These are phyloP conservation scores for Macrolepiota dolichaula DNA, from an alignment of 768 basidiomycete genomes.

Conservation along the genomic window DNA sequence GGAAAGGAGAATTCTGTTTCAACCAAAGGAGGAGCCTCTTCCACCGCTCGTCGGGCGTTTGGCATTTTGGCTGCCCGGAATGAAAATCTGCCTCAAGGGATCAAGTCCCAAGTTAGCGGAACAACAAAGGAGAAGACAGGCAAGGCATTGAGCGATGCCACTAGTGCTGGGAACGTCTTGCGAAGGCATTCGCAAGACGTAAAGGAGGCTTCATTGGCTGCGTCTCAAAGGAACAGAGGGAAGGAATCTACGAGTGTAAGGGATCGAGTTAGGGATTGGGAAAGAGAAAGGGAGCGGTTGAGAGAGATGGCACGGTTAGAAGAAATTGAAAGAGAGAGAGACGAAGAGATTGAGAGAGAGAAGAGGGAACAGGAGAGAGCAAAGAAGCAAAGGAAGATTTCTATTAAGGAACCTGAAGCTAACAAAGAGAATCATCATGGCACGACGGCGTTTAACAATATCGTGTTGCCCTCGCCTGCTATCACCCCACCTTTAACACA, in stretches of 20 bases:
- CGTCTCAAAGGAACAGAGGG: slow-evolving; percentile 16
- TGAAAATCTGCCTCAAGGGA: slow-evolving; percentile 10
- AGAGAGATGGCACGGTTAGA: slow-evolving; percentile 65
- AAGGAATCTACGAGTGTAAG: slow-evolving; percentile 47
- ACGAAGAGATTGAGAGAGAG: slow-evolving; percentile 37
- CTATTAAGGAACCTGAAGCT: slow-evolving; percentile 16
- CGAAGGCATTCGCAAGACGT: slow-evolving; percentile 12
- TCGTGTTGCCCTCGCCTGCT: slow-evolving; percentile 24
- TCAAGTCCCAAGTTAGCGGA: slow-evolving; percentile 16
- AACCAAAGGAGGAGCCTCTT: slow-evolving; percentile 20
- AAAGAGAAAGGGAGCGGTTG: slow-evolving; percentile 64
- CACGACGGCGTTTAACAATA: slow-evolving; percentile 21
- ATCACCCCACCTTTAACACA: slow-evolving; percentile 27
- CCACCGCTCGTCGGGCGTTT: slow-evolving; percentile 9
- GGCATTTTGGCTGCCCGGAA: slow-evolving; percentile 12
- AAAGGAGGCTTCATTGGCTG: slow-evolving; percentile 13
- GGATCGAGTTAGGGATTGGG: slow-evolving; percentile 74
- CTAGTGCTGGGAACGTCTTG: slow-evolving; percentile 8
- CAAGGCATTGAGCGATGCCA: slow-evolving; percentile 8
- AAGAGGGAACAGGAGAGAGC: slow-evolving; percentile 28
- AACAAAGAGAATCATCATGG: slow-evolving; percentile 24
- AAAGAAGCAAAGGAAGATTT: slow-evolving; percentile 21
- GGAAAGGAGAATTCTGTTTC: slow-evolving; percentile 39
- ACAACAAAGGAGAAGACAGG: slow-evolving; percentile 12
- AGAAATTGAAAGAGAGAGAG: slow-evolving; percentile 52